phyloP scores from a whole-genome alignment of 2,329 filamentous ascomycete species.

The Lecanicillium sp. region DNA sequence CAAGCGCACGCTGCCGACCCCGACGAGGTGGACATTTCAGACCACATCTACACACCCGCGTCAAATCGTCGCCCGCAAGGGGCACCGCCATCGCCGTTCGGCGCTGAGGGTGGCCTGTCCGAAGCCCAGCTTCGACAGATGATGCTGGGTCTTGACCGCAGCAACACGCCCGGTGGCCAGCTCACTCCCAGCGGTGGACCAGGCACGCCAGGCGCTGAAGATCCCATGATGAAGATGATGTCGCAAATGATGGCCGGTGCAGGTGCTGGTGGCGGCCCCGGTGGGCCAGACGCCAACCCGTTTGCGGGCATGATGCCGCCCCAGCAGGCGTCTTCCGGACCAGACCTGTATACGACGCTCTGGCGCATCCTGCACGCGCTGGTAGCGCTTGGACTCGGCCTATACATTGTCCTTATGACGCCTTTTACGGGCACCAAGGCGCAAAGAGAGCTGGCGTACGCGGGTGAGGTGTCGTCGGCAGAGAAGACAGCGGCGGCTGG shows the following conservation, averaged over 20 bases:
- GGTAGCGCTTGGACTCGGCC: constrained; percentile 60
- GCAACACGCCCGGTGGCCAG: not conserved
- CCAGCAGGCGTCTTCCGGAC: constrained; percentile 21
- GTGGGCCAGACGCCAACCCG: constrained; percentile 27
- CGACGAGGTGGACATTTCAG: constrained; percentile 72
- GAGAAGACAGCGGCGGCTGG: constrained; percentile 16
- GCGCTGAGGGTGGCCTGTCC: constrained; percentile 22
- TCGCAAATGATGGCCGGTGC: constrained; percentile 58
- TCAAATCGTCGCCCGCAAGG: constrained; percentile 19
- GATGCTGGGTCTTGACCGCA: constrained; percentile 49
- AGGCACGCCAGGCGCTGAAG: constrained; percentile 14
- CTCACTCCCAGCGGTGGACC: constrained; percentile 8
- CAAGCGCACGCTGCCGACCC: constrained; percentile 49
- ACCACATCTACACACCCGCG: constrained; percentile 58
- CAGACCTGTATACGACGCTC: constrained; percentile 36
- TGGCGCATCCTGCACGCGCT: constrained; percentile 71
- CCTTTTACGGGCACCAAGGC: constrained; percentile 60
- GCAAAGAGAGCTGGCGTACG: constrained; percentile 42
- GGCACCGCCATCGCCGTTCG: constrained; percentile 22
- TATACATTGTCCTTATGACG: constrained; percentile 62
- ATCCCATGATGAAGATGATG: constrained; percentile 53
- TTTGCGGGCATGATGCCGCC: constrained; percentile 36
- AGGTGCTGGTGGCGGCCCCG: constrained; percentile 17
- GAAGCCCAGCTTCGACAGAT: constrained; percentile 58
- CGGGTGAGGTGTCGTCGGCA: constrained; percentile 15